Percentiles rank a stretch among this genome's conserved stretches.
These are phyloP conservation scores for Alternaria infectoria DNA, from an alignment of 2,329 filamentous ascomycete genomes.

Conservation along the genomic window DNA sequence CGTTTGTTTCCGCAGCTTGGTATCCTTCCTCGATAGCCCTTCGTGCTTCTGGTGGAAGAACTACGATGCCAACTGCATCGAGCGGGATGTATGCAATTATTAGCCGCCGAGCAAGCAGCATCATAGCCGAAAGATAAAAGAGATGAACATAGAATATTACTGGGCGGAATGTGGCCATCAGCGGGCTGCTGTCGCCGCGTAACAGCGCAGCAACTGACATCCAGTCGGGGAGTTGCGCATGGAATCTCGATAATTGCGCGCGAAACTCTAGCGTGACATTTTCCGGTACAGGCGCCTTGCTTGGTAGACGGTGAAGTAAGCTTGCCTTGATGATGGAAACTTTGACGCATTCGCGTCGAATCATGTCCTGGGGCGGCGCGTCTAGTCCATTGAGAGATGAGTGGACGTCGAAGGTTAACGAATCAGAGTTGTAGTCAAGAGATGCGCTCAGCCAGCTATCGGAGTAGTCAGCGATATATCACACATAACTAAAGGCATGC, in stretches of 20 bases:
- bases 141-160: slow-evolving; percentile 26
- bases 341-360: slow-evolving; percentile 23
- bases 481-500: not conserved
- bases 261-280: slow-evolving; percentile 11
- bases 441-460: slow-evolving; percentile 25
- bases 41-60: slow-evolving; percentile 5
- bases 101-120: slow-evolving; percentile 20
- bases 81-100: slow-evolving; percentile 14
- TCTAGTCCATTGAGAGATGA: slow-evolving; percentile 6
- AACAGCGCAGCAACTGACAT: slow-evolving; percentile 16
- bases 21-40: slow-evolving; percentile 21
- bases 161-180: slow-evolving; percentile 1
- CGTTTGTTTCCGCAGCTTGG: slow-evolving; percentile 20
- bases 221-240: slow-evolving; percentile 17
- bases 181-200: not conserved
- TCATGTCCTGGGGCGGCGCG: slow-evolving; percentile 3
- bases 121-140: slow-evolving; percentile 31
- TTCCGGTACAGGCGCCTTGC: slow-evolving; percentile 3
- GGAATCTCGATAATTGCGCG: slow-evolving; percentile 14
- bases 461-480: not conserved
- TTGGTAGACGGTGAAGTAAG: slow-evolving; percentile 15
- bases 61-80: not conserved
- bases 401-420: not conserved
- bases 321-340: slow-evolving; percentile 27
- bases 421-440: slow-evolving; percentile 14